Base-by-base conservation (phyloP, 169 alveolate species). In the Theileria luwenshuni region DNA sequence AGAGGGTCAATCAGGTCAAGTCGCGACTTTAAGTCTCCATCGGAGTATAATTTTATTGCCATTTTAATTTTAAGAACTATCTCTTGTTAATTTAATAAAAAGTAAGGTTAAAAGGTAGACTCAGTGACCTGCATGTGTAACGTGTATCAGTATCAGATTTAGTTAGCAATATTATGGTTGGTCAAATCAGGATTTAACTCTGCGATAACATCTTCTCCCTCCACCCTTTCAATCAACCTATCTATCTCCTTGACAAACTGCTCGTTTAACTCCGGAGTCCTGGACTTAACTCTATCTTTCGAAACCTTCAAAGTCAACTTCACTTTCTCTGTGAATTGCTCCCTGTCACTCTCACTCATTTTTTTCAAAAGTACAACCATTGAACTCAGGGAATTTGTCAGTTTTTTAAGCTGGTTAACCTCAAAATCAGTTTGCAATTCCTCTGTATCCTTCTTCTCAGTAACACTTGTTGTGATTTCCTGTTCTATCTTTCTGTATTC, bases 361-460 rank as follows among this genome's bases (percentile, higher is more conserved):
- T 76, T 43, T 65, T 79, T 79, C 60, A 70, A 43, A 58, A 79
- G 65, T 33, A 68, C 38, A 7, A 79, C 83, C 77, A 79, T 60
- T 19, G 77, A 61, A 6, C 73, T 67, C 30, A 79, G 71, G 6
- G 77, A 76, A 28, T 42, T 27, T 10, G 73, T 68, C 35, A 76
- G 38, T 10, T 79, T 67, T 56, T 47, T 76, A 56, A 76, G 7
- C 38, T 76, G 80, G 3, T 61, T 48, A 15, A 68, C 79, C 27
- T 76, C 85, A 49, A 63, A 68, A 45, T 68, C 85, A 27, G 72
- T 45, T 47, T 76, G 85, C 56, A 0, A 10, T 5, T 76, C 85
- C 25, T 45, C 74, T 21, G 63, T 71, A 0, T 38, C 67, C 67
- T 76, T 76, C n/a, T 61, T 72, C 43, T 59, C 73, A 67, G 49